Evolutionary conservation across 1,139 yeast species (phyloP).

Genomic region (Blastobotrys raffinosifermentans): DNA sequence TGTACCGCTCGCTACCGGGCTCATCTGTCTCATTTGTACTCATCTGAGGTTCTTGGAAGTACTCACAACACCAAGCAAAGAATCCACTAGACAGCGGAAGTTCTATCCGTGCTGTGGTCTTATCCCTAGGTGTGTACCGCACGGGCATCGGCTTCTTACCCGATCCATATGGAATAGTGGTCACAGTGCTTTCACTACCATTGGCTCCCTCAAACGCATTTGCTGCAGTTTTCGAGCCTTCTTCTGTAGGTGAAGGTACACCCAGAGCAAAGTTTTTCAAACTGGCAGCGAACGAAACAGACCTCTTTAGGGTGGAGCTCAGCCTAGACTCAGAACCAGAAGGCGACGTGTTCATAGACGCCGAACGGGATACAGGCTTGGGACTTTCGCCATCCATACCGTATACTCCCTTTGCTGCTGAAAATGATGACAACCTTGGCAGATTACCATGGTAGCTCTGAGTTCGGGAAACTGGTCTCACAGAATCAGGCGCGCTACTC

Average conservation of each 20-base stretch:
- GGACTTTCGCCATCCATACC: too few relatives aligned
- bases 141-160: conserved; percentile 30
- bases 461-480: too few relatives aligned
- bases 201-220: conserved; percentile 10
- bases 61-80: conserved; percentile 83
- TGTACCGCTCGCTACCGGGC: conserved; percentile 86
- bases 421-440: too few relatives aligned
- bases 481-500: too few relatives aligned
- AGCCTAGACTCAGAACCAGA: conserved; percentile 15
- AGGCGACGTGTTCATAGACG: not conserved
- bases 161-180: conserved; percentile 26
- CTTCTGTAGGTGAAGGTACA: conserved; percentile 11
- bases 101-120: conserved; percentile 15
- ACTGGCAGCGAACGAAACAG: conserved; percentile 35
- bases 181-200: conserved; percentile 18
- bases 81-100: conserved; percentile 66
- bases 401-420: not conserved
- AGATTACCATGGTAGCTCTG: not conserved
- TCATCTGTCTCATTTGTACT: conserved; percentile 81
- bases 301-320: conserved; percentile 28
- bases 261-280: conserved; percentile 32
- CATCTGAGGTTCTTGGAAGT: conserved; percentile 96
- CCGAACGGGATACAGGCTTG: not conserved
- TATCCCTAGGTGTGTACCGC: conserved; percentile 21
- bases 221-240: not conserved